phyloP scores from a whole-genome alignment of 495 filamentous ascomycete species.

The Hypoxylon crocopeplum region DNA sequence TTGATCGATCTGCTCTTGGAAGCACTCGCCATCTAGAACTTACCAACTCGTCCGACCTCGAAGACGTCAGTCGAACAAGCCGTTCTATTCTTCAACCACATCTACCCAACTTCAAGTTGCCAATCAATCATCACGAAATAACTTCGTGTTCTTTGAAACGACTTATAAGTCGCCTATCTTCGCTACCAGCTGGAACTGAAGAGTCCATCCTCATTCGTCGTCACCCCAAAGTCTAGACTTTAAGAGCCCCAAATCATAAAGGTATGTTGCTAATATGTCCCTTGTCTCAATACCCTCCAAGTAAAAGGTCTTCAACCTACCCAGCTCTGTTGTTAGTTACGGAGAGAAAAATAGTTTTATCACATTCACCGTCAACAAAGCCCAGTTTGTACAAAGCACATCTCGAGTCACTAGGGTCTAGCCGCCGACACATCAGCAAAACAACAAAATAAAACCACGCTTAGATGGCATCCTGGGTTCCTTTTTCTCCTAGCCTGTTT shows the following conservation, averaged over 20 bases:
- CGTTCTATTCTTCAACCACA: conserved; percentile 43
- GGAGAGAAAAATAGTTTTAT: conserved; percentile 1
- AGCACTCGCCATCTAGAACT: conserved; percentile 24
- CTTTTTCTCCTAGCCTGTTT: too few relatives aligned
- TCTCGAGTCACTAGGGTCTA: not conserved
- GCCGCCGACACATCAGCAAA: not conserved
- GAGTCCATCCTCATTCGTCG: not conserved
- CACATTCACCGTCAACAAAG: conserved; percentile 23
- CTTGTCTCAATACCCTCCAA: conserved; percentile 1
- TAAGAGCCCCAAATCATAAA: not conserved
- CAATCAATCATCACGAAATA: conserved; percentile 7
- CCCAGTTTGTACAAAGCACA: conserved; percentile 11
- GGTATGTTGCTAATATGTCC: conserved; percentile 12
- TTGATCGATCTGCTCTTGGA: conserved; percentile 36
- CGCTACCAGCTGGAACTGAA: conserved; percentile 49
- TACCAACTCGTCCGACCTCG: conserved; percentile 18
- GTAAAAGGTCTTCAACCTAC: not conserved
- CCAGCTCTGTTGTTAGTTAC: conserved; percentile 9
- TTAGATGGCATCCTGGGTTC: too few relatives aligned
- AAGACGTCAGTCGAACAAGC: conserved; percentile 28
- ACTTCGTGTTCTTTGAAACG: conserved; percentile 2
- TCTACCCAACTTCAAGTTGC: conserved; percentile 13
- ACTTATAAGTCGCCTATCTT: conserved; percentile 22
- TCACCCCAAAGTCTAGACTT: not conserved
- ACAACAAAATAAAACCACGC: not conserved